Evolutionary conservation across 2,329 filamentous ascomycete species (phyloP), one percentile per base, ranked within the genome.

Genomic region (Epichloe sp.): DNA sequence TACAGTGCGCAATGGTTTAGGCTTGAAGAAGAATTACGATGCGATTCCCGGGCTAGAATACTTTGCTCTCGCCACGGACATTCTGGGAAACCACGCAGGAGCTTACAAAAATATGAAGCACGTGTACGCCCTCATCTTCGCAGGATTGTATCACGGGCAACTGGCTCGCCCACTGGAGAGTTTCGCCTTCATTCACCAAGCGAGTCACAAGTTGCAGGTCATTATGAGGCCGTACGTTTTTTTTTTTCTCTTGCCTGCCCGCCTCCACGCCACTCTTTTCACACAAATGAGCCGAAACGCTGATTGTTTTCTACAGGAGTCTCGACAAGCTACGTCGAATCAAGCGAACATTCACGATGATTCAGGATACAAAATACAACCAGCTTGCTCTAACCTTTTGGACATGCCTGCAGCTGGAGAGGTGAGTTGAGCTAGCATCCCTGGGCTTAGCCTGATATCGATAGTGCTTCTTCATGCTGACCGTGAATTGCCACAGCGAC

Each of bases 321-420:
- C 62, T 79, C 54, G 68, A 72, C 26, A 75, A 74, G 41, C 62
- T 78, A 52, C 68, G 68, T 7, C 67, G 63, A 52, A 61, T 74
- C 49, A 70, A 71, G 53, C 58, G 60, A 1, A 59, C 66, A 36
- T 58, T 59, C 43, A 56, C 65, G 52, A 59, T 72, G 57, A 67
- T 74, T 34, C 68, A 66, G 40, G 73, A 71, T 40, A 66, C 63
- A 52, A 68, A 66, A 57, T 65, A 68, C 59, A 87, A 89, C 61
- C 74, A 84, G 52, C 73, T 85, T 37, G 73, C 85, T 14, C 77
- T 94, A 58, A 85, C 88, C 0, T 96, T 90, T 60, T 97, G 91
- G 91, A 93, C 90, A 7, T 95, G 88, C 63, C 71, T 96, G 55
- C 91, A 97, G 62, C 75, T 97, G 11, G 91, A 97, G 67, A 95